phyloP scores from a whole-genome alignment of 257 asterid species.

The Solanum tarijense region DNA sequence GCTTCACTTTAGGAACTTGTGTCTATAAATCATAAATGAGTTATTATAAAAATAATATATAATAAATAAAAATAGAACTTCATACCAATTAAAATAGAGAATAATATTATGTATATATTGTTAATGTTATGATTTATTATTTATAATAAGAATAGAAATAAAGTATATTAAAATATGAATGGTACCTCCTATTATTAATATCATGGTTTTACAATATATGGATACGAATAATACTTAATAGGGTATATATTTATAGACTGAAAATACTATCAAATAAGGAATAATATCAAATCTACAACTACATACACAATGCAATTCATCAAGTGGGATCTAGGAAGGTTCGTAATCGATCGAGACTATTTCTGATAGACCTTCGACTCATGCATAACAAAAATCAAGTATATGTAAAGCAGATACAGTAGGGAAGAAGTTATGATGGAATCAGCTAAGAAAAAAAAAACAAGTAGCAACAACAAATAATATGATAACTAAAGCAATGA shows the following conservation, averaged over 20 bases:
- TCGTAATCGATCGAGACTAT: fast-evolving
- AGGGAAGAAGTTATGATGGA: neutral
- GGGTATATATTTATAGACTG: neutral
- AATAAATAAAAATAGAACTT: neutral
- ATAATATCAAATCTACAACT: neutral
- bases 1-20: constrained; percentile 21
- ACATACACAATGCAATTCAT: neutral
- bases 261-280: neutral
- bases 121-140: neutral
- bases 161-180: neutral
- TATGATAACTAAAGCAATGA: neutral
- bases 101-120: neutral
- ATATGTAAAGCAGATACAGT: neutral
- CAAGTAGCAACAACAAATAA: neutral
- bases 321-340: neutral
- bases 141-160: neutral
- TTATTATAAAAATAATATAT: neutral
- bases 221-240: neutral
- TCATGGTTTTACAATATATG: neutral
- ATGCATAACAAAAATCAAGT: neutral
- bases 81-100: neutral
- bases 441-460: neutral
- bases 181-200: neutral
- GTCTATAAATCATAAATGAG: neutral
- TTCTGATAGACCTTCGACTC: neutral